Conservation (phyloP, 148 eudicot genomes). For the Arctostaphylos glauca region DNA sequence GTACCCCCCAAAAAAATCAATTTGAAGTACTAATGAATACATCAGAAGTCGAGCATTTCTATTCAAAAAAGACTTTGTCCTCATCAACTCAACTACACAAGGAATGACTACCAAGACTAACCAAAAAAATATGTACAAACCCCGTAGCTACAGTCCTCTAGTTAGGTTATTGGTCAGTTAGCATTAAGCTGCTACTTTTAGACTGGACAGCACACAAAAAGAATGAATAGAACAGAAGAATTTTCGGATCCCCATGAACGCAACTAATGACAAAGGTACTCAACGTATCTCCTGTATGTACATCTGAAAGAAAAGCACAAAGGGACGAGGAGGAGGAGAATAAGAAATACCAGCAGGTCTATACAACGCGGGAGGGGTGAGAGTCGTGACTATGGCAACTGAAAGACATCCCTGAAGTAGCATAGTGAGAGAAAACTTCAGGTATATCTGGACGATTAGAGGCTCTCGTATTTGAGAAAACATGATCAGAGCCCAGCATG, state of each 20-base stretch:
- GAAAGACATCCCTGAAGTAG: constrained; percentile 7
- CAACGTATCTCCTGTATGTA: constrained; percentile 12
- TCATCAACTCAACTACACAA: constrained; percentile 9
- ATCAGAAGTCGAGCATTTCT: constrained; percentile 5
- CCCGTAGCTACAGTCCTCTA: neutral
- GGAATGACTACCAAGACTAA: constrained; percentile 7
- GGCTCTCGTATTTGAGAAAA: constrained; percentile 13
- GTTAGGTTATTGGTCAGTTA: neutral
- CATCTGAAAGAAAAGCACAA: constrained; percentile 15
- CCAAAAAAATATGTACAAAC: neutral
- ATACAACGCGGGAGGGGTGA: constrained; percentile 17
- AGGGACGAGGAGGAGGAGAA: neutral
- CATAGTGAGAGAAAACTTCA: constrained; percentile 16
- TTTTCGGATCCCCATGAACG: neutral
- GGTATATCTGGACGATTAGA: constrained; percentile 9
- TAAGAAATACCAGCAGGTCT: constrained; percentile 10
- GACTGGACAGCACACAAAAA: neutral
- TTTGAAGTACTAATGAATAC: neutral
- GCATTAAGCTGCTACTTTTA: neutral
- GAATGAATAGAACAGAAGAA: constrained; percentile 13
- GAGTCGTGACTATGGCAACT: constrained; percentile 15
- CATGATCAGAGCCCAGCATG: constrained; percentile 16
- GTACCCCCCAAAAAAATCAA: neutral
- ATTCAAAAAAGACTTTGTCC: neutral
- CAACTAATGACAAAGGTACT: constrained; percentile 1